Conservation (phyloP, 2,329 filamentous ascomycete genomes). For the Diaporthe vexans region DNA sequence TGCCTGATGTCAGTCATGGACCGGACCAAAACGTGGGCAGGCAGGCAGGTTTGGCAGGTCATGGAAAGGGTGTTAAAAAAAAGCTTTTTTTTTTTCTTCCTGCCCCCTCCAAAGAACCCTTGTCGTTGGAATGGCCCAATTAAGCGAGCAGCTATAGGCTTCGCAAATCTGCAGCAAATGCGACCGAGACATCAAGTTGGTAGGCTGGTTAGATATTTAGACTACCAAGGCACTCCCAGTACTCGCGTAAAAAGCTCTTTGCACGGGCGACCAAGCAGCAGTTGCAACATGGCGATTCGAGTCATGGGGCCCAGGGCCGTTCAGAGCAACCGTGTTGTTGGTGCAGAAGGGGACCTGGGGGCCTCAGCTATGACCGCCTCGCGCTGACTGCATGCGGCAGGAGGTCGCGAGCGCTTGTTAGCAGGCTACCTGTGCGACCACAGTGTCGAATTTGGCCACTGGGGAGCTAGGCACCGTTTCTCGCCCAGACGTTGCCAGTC, state of each 20-base stretch:
- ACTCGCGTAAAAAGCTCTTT: conserved; percentile 4
- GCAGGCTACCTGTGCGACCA: background rate
- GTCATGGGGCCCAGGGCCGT: conserved; percentile 23
- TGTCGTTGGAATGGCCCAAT: background rate
- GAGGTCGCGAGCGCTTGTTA: conserved; percentile 21
- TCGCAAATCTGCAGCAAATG: conserved; percentile 13
- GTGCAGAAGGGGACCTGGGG: background rate
- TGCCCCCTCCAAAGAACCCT: conserved; percentile 1
- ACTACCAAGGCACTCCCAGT: background rate
- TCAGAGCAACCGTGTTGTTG: conserved; percentile 10
- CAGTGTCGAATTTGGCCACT: background rate
- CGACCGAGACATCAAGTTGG: background rate
- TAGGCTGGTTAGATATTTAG: background rate
- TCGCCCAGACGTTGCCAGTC: conserved; percentile 12
- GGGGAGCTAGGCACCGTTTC: background rate
- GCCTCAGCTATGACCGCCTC: conserved; percentile 35
- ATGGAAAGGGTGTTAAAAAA: conserved; percentile 13
- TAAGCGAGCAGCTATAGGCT: conserved; percentile 14
- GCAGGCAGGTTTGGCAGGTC: background rate
- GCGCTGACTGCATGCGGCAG: conserved; percentile 31
- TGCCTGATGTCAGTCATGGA: conserved; percentile 25
- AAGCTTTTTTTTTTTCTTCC: conserved; percentile 15
- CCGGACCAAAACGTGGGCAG: background rate
- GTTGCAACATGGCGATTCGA: conserved; percentile 12
- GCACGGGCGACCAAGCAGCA: conserved; percentile 1